Conservation (phyloP, 305 asterid genomes). For the Nicotiana rustica region DNA sequence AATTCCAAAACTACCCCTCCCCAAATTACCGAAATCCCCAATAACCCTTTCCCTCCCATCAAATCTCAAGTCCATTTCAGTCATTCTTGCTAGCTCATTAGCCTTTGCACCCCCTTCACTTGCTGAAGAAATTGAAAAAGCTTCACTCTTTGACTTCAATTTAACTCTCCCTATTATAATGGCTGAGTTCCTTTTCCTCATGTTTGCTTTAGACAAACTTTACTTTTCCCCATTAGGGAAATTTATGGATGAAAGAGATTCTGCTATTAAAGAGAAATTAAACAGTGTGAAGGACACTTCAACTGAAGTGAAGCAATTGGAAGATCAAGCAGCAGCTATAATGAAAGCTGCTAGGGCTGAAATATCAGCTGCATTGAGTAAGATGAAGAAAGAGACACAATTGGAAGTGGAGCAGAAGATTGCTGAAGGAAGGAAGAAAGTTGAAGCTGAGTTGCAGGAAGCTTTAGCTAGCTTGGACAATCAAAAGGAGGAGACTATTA, state of each 20-base stretch:
- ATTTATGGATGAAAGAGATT: conserved; percentile 90
- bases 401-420: conserved; percentile 79
- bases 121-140: conserved; percentile 77
- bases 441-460: conserved; percentile 83
- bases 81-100: conserved; percentile 65
- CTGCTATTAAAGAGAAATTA: conserved; percentile 74
- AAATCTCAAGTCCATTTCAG: conserved; percentile 41
- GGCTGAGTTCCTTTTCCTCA: conserved; percentile 69
- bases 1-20: conserved; percentile 55
- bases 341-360: conserved; percentile 93
- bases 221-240: conserved; percentile 80
- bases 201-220: conserved; percentile 85
- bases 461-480: conserved; percentile 71
- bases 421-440: conserved; percentile 80
- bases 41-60: conserved; percentile 45
- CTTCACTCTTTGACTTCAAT: conserved; percentile 85
- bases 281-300: conserved; percentile 89
- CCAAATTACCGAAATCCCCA: conserved; percentile 50
- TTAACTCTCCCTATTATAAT: conserved; percentile 84
- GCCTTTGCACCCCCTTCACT: conserved; percentile 72
- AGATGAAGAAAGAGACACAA: conserved; percentile 96
- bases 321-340: conserved; percentile 77
- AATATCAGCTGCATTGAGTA: conserved; percentile 80
- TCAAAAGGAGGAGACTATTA: conserved; percentile 80
- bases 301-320: conserved; percentile 79